Evolutionary conservation across 2,329 filamentous ascomycete genomes (phyloP), one percentile per base, ranked within the genome.

Genomic region (Calonectria multiphialidica): DNA sequence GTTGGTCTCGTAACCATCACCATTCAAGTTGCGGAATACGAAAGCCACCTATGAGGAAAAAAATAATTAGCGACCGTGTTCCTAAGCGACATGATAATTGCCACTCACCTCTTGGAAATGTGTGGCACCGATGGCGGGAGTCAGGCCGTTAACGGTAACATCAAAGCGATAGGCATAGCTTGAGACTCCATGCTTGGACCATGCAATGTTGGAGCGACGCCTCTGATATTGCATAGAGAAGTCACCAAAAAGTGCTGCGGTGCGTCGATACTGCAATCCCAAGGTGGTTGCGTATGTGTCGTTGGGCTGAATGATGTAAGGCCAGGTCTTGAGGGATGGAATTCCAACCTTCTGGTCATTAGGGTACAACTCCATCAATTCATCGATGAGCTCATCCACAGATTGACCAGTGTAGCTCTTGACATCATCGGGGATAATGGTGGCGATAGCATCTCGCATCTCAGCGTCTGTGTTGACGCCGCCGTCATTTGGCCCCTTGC

Each of bases 71-170:
- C 71, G 9, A 73, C 50, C 10, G 6, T 2, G 18, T 1, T n/a
- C 30, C 9, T 23, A 18, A 30, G 30, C 18, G 2, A 5, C 0
- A 21, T n/a, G 2, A 3, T 15, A 15, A 2, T 18, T 0, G 3
- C 1, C 10, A 10, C 62, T 49, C 42, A 78, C 80, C 71, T 81
- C 83, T 70, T 82, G 79, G 74, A 89, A 88, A 23, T 88, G 82
- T 3, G 77, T 77, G 10, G 82, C 76, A 10, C 80, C 80, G 23
- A 59, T 66, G 18, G 44, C 71, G 6, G 67, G 68, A 5, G 75
- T 73, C 4, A 78, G 23, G 2, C 78, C 80, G 45, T 80, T 80
- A 1, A 79, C 75, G 73, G 74, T 76, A 2, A 82, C 81, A 64
- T 83, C 79, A 63, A 83, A 83, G 15, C 81, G 80, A 66, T 83